These are phyloP conservation scores for Diaporthe eres DNA, from an alignment of 2,329 filamentous ascomycete species.

Conservation along the genomic window DNA sequence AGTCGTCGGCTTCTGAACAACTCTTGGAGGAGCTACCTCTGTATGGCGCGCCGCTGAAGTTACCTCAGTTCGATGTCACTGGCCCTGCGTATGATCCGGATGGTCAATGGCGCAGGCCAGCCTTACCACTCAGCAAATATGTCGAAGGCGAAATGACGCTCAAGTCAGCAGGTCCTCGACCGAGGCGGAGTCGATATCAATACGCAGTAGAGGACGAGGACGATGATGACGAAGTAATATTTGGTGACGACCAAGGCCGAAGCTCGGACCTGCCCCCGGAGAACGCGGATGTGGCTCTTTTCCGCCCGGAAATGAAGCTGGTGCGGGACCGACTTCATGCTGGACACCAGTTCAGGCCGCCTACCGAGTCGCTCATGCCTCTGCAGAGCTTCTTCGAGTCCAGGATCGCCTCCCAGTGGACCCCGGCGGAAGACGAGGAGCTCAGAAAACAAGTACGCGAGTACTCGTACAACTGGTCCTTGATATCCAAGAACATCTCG, in stretches of 20 bases:
- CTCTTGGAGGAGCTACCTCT: slow-evolving; percentile 86
- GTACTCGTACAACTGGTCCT: slow-evolving; percentile 97
- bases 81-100: slow-evolving; percentile 76
- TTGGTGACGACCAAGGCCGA: slow-evolving; percentile 49
- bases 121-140: slow-evolving; percentile 88
- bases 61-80: slow-evolving; percentile 70
- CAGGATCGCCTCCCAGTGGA: slow-evolving; percentile 91
- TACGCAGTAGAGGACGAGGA: slow-evolving; percentile 81
- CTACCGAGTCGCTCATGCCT: slow-evolving; percentile 93
- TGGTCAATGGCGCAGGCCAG: slow-evolving; percentile 80
- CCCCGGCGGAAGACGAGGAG: slow-evolving; percentile 90
- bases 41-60: slow-evolving; percentile 76
- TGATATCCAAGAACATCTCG: slow-evolving; percentile 86
- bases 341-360: slow-evolving; percentile 92
- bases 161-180: slow-evolving; percentile 73
- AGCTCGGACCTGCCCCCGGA: slow-evolving; percentile 71
- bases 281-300: slow-evolving; percentile 85
- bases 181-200: slow-evolving; percentile 86
- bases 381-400: slow-evolving; percentile 91
- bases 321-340: slow-evolving; percentile 92
- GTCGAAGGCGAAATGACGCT: slow-evolving; percentile 85
- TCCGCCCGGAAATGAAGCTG: slow-evolving; percentile 88
- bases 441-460: slow-evolving; percentile 87
- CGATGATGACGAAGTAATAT: slow-evolving; percentile 59
- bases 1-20: slow-evolving; percentile 81